Evolutionary conservation across 495 filamentous ascomycete species (phyloP).

Genomic region (Xylaria grammica): DNA sequence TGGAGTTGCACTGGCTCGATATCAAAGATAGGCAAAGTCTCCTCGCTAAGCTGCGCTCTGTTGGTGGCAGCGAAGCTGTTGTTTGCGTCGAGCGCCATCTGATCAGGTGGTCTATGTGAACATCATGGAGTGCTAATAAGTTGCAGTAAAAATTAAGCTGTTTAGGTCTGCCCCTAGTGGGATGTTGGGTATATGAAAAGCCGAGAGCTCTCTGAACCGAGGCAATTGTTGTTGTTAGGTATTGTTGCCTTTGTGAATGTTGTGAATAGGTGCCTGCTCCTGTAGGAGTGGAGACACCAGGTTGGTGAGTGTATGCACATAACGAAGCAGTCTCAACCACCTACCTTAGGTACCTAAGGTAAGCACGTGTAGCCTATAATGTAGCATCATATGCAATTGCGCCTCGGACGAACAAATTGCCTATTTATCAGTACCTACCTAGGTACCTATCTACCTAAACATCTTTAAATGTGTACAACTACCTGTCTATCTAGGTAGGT

Average conservation of each 20-base stretch:
- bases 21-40: conserved; percentile 85
- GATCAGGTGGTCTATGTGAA: conserved; percentile 24
- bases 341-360: not conserved
- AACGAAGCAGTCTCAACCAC: conserved; percentile 15
- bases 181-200: not conserved
- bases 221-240: too few species aligned
- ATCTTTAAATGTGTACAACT: too few species aligned
- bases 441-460: not conserved
- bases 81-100: conserved; percentile 55
- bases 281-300: not conserved
- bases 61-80: conserved; percentile 57
- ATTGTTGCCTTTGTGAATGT: too few species aligned
- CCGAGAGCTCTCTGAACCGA: not conserved
- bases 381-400: conserved; percentile 16
- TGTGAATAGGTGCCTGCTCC: too few species aligned
- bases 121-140: conserved; percentile 21
- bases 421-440: not conserved
- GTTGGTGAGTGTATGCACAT: conserved; percentile 10
- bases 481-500: too few species aligned
- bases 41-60: conserved; percentile 55
- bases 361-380: not conserved
- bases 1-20: conserved; percentile 88
- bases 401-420: too few species aligned
- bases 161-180: not conserved
- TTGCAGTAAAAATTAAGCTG: conserved; percentile 2